phyloP scores from a whole-genome alignment of 306 rosid species.

The Cicer pinnatifidum region DNA sequence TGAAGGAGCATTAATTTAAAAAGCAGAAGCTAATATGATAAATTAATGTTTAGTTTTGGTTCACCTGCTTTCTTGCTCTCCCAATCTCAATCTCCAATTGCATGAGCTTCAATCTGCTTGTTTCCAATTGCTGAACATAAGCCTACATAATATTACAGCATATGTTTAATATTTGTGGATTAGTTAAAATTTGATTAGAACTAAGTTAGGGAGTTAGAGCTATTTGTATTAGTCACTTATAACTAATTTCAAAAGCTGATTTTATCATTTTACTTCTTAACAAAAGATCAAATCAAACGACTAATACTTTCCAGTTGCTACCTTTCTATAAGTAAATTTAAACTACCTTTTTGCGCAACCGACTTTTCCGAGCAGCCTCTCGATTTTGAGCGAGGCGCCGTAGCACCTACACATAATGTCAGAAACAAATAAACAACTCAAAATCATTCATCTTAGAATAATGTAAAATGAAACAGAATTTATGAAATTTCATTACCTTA shows the following conservation, averaged over 20 bases:
- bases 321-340: conserved; percentile 22
- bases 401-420: conserved; percentile 51
- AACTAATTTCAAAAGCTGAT: not conserved
- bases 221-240: not conserved
- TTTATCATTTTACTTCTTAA: not conserved
- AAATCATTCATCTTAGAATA: conserved; percentile 25
- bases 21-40: conserved; percentile 24
- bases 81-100: conserved; percentile 80
- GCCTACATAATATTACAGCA: conserved; percentile 51
- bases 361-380: conserved; percentile 86
- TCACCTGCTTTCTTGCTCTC: conserved; percentile 75
- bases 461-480: not conserved
- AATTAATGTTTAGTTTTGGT: conserved; percentile 31
- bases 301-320: not conserved
- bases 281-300: conserved; percentile 42
- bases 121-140: conserved; percentile 84
- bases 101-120: conserved; percentile 78
- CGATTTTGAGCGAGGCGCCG: conserved; percentile 89
- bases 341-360: conserved; percentile 75
- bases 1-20: not conserved
- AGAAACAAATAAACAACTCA: conserved; percentile 27
- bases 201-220: too few species aligned
- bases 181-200: not conserved
- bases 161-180: not conserved
- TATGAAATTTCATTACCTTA: conserved; percentile 64